Evolutionary conservation across 164 flowering plant genomes (phyloP).

Genomic region (Kingdonia uniflora): DNA sequence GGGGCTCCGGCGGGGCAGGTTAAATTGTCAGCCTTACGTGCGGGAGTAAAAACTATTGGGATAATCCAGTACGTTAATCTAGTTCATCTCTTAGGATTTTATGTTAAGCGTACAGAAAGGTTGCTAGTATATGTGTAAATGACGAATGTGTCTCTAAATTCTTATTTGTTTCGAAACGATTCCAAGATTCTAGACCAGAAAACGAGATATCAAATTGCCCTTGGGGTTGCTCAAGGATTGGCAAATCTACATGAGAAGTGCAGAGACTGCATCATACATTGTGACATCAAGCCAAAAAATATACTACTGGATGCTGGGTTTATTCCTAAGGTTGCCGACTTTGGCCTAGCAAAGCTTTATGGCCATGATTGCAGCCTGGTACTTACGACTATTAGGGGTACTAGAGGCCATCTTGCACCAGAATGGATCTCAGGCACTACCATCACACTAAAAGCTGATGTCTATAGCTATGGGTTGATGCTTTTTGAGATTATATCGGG

Average conservation of each 20-base stretch:
- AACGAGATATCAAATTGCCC: constrained; percentile 1
- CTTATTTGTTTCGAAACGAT: background rate
- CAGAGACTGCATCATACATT: constrained; percentile 3
- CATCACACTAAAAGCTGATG: background rate
- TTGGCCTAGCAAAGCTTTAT: background rate
- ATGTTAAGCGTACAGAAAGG: background rate
- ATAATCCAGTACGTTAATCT: background rate
- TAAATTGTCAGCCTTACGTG: no score
- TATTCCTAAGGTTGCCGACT: constrained; percentile 1
- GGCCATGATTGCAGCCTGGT: constrained; percentile 1
- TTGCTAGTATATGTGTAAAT: background rate
- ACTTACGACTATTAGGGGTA: background rate
- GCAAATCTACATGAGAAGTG: constrained; percentile 4
- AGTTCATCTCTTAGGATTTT: background rate
- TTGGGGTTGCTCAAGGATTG: constrained; percentile 3
- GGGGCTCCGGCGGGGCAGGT: no score
- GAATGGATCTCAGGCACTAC: constrained; percentile 1
- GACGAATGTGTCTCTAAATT: background rate
- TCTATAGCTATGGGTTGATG: constrained; percentile 6
- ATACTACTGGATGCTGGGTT: constrained; percentile 2
- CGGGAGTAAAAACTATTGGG: constrained; percentile 1
- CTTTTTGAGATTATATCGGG: constrained; percentile 8
- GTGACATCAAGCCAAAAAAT: constrained; percentile 1
- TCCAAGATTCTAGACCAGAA: background rate
- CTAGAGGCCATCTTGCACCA: constrained; percentile 3